Percentiles rank a stretch among this genome's conserved stretches.
phyloP scores from a whole-genome alignment of 2,329 filamentous ascomycete genomes.

The Botrytis byssoidea region DNA sequence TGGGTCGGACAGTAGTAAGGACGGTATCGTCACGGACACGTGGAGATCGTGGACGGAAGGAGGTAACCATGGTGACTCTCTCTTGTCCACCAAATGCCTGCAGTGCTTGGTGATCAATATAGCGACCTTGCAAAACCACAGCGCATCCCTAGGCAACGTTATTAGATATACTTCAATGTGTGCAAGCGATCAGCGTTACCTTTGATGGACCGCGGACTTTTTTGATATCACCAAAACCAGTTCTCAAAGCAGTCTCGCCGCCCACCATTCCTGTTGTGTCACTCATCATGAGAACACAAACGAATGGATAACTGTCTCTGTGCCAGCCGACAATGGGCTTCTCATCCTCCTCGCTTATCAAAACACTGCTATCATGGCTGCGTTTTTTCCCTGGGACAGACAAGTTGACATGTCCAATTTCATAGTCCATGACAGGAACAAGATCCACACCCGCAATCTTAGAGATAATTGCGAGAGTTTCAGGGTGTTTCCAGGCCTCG shows the following conservation, averaged over 20 bases:
- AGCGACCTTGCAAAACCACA: constrained; percentile 47
- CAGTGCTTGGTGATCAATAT: constrained; percentile 47
- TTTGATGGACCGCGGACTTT: constrained; percentile 47
- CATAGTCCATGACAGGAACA: constrained; percentile 55
- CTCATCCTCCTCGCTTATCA: constrained; percentile 38
- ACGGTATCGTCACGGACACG: constrained; percentile 43
- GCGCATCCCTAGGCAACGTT: constrained; percentile 40
- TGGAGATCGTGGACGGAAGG: constrained; percentile 45
- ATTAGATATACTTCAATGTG: constrained; percentile 9
- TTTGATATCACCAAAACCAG: constrained; percentile 46
- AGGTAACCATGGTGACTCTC: constrained; percentile 49
- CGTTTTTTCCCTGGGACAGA: constrained; percentile 41
- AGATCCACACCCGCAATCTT: constrained; percentile 58
- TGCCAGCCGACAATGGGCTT: constrained; percentile 49
- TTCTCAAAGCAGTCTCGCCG: constrained; percentile 61
- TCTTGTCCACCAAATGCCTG: constrained; percentile 44
- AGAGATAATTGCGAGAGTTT: constrained; percentile 53
- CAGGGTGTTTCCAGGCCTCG: constrained; percentile 57
- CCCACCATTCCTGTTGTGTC: constrained; percentile 49
- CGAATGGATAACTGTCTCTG: constrained; percentile 51
- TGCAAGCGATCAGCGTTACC: constrained; percentile 35
- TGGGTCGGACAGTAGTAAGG: constrained; percentile 40
- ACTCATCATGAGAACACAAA: constrained; percentile 52
- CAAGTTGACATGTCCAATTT: constrained; percentile 59
- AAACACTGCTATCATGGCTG: constrained; percentile 29